Percentiles rank a stretch among this genome's conserved stretches.
These are phyloP conservation scores for Alternaria solani DNA, from an alignment of 2,329 filamentous ascomycete genomes.

Conservation along the genomic window DNA sequence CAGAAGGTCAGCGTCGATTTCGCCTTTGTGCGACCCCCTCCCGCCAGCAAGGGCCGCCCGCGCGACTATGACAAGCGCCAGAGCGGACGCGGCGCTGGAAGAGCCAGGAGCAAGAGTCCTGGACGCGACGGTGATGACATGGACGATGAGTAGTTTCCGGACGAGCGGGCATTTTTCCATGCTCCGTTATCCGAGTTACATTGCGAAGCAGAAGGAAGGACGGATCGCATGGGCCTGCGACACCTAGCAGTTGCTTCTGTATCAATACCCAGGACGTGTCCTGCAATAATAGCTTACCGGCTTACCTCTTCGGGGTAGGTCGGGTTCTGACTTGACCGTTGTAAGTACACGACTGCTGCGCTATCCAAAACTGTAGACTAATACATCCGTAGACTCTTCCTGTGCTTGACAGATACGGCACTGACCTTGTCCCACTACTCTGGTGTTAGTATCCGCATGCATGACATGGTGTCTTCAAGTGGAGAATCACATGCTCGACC, in stretches of 20 bases:
- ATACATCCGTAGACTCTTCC: background rate
- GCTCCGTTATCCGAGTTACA: background rate
- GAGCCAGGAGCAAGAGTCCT: slow-evolving; percentile 56
- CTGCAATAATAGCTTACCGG: slow-evolving; percentile 26
- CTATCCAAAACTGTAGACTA: slow-evolving; percentile 3
- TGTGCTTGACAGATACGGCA: background rate
- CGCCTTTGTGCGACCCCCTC: slow-evolving; percentile 82
- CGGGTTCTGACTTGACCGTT: slow-evolving; percentile 19
- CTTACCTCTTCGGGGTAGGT: slow-evolving; percentile 22
- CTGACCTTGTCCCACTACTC: background rate
- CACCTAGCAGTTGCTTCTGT: background rate
- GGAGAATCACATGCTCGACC: background rate
- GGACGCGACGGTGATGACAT: slow-evolving; percentile 49
- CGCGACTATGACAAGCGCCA: slow-evolving; percentile 44
- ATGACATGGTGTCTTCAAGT: background rate
- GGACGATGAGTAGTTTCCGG: slow-evolving; percentile 28
- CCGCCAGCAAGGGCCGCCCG: slow-evolving; percentile 57
- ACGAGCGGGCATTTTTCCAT: background rate
- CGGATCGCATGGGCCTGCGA: background rate
- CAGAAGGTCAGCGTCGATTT: slow-evolving; percentile 85
- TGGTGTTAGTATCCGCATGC: background rate
- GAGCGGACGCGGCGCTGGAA: slow-evolving; percentile 41
- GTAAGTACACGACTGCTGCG: slow-evolving; percentile 19
- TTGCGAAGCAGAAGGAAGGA: background rate
- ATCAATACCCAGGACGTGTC: background rate